Base-by-base conservation (phyloP, 2,329 filamentous ascomycete genomes). In the Dendryphion nanum region DNA sequence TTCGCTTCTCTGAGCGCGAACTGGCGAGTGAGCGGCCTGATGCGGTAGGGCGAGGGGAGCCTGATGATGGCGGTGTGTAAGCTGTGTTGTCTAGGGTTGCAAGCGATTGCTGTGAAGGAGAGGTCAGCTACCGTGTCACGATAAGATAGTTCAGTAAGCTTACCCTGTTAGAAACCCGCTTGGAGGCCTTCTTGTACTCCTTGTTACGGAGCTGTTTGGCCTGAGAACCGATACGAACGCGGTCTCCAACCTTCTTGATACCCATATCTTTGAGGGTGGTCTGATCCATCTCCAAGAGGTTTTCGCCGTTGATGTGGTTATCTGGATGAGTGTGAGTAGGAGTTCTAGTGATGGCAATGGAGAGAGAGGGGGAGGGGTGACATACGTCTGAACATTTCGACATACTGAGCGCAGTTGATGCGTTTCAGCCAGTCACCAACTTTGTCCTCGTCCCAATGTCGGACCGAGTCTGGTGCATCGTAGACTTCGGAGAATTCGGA, bases 241-340 rank as follows among this genome's bases (percentile, higher is more conserved):
- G 83, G 66, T 98, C 93, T 48, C 93, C 93, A 49, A 98, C 87
- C 69, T 97, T 98, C 53, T 95, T 94, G 53, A 98, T 91, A 30
- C 93, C 93, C 81, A 98, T 95, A 66, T 98, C 93, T 67, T 95
- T 94, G 47, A 98, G 76, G 28, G 95, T 89, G 39, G 89, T 85
- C 73, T 95, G 94, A 68, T 98, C 93, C 76, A 96, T 91, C 69
- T 98, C 93, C 53, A 98, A 77, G 30, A 98, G 75, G 61, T 95
- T 96, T 70, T 96, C 89, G 57, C 93, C 93, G 62, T 93, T 98
- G 73, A 98, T 96, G 67, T 97, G 88, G 66, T 98, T 95, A 61
- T 83, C 77, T 80, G 44, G 28, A 44, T 30, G 52, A 17, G 56
- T 62, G 18, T 30, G 8, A 30, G 29, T 15, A 26, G n/a, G n/a